Conservation (phyloP, 176 grass and related monocot species). For the Sorghum bicolor region Sorghum_bicolor_NCBIv3 NC_012879.2:9627001-9627500, state of each 20-base stretch:
- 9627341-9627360: not conserved
- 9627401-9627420: not conserved
- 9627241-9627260: not conserved
- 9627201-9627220: not conserved
- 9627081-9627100: not conserved
- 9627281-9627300: not conserved
- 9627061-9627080: not conserved
- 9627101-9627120: not conserved
- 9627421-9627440: no score
- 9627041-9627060: not conserved
- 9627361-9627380: not conserved
- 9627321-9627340: not conserved
- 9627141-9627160: not conserved
- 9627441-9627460: no score
- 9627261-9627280: not conserved
- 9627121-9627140: not conserved
- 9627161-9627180: not conserved
- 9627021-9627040: not conserved
- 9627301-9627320: not conserved
- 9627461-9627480: no score
- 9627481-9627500: no score
- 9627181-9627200: conserved; percentile 22
- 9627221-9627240: not conserved
- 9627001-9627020: not conserved
- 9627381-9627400: not conserved